phyloP scores from a whole-genome alignment of 2,329 filamentous ascomycete genomes.

The Pseudogymnoascus sp. region DNA sequence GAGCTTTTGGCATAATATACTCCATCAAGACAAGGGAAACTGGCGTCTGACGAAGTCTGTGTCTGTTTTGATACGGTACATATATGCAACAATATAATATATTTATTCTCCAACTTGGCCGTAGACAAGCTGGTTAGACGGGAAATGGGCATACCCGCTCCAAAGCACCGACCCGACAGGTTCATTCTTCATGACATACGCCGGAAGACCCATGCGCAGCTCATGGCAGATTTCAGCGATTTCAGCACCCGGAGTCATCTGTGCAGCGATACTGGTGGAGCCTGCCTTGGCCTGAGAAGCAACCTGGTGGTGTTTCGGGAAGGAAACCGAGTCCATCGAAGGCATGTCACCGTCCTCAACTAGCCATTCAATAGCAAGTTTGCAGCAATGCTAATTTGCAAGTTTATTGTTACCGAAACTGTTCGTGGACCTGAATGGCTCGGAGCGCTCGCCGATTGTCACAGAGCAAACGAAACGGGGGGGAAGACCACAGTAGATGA shows the following conservation, averaged over 20 bases:
- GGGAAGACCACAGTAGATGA: not conserved
- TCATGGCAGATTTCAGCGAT: constrained; percentile 15
- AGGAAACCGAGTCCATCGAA: constrained; percentile 19
- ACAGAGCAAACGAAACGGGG: constrained; percentile 15
- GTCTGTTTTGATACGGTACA: no score
- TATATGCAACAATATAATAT: no score
- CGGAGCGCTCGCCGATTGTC: constrained; percentile 17
- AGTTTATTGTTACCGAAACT: constrained; percentile 25
- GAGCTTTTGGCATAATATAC: no score
- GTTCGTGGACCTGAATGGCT: constrained; percentile 17
- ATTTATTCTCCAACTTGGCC: constrained; percentile 17
- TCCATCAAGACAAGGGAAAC: no score
- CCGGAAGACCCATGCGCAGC: constrained; percentile 21
- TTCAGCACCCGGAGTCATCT: constrained; percentile 4
- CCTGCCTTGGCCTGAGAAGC: constrained; percentile 7
- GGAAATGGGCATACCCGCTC: constrained; percentile 23
- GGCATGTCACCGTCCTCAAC: constrained; percentile 24
- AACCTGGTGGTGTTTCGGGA: constrained; percentile 16
- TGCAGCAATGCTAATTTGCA: constrained; percentile 26
- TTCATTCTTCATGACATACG: constrained; percentile 18
- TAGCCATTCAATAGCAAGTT: constrained; percentile 26
- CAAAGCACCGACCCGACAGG: constrained; percentile 16
- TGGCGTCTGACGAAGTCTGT: no score
- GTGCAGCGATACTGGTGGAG: not conserved
- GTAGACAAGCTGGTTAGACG: constrained; percentile 15